These are phyloP conservation scores for Mollisia scopiformis DNA, from an alignment of 2,329 filamentous ascomycete species.

Conservation along the genomic window DNA sequence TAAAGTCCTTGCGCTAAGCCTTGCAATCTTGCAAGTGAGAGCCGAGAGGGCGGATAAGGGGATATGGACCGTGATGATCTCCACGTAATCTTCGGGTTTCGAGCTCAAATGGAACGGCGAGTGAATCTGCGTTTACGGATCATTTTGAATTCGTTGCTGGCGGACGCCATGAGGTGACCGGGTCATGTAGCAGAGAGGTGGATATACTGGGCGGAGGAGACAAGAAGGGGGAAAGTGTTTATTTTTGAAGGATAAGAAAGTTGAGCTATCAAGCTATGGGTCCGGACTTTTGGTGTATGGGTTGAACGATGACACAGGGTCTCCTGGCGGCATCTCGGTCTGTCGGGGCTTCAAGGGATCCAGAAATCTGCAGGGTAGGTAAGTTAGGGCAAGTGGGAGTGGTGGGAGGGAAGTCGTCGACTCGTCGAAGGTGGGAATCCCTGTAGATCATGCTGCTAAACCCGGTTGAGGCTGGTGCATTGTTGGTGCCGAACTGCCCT, in stretches of 20 bases:
- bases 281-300: no score
- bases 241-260: conserved; percentile 4
- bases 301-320: not conserved
- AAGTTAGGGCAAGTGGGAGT: no score
- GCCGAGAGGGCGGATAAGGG: no score
- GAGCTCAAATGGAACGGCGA: conserved; percentile 35
- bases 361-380: no score
- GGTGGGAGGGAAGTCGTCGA: no score
- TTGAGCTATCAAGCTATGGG: conserved; percentile 3
- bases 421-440: conserved; percentile 6
- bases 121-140: conserved; percentile 36
- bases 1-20: conserved; percentile 8
- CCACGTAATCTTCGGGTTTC: conserved; percentile 20
- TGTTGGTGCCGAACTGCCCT: not conserved
- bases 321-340: conserved; percentile 12
- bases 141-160: conserved; percentile 30
- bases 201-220: conserved; percentile 14
- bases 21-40: not conserved
- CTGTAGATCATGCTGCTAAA: conserved; percentile 15
- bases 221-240: conserved; percentile 9
- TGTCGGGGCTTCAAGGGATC: conserved; percentile 12
- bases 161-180: conserved; percentile 26
- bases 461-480: conserved; percentile 18
- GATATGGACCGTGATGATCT: conserved; percentile 6
- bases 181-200: conserved; percentile 29